Evolutionary conservation across 805 yeast species (phyloP).

Genomic region (Kodamaea kakaduensis): DNA sequence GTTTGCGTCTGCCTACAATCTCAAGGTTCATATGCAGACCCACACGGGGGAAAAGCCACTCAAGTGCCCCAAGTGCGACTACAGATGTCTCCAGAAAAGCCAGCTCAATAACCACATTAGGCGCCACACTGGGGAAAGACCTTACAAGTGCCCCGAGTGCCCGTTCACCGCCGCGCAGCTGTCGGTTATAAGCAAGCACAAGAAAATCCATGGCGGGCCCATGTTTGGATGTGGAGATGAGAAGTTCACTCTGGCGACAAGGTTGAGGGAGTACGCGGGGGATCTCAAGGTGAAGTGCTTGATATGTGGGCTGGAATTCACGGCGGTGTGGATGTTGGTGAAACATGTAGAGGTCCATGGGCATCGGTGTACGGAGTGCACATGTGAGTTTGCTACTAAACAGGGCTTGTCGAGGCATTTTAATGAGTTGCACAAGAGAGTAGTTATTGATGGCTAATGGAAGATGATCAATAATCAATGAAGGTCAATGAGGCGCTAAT

Average conservation of each 20-base stretch:
- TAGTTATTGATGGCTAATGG: too few relatives aligned
- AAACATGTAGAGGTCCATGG: constrained; percentile 1
- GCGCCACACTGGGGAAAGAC: constrained; percentile 4
- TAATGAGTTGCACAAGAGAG: too few relatives aligned
- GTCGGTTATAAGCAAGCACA: constrained; percentile 3
- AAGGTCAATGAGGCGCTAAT: too few relatives aligned
- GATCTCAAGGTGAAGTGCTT: not conserved
- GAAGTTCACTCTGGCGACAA: not conserved
- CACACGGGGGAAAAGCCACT: constrained; percentile 83
- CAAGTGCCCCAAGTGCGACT: constrained; percentile 66
- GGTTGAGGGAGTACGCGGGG: not conserved
- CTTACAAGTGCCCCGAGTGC: constrained; percentile 2
- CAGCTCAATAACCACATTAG: constrained; percentile 2
- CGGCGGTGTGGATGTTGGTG: not conserved
- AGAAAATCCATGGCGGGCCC: too few relatives aligned
- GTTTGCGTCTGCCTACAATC: constrained; percentile 17
- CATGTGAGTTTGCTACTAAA: too few relatives aligned
- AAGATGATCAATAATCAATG: too few relatives aligned
- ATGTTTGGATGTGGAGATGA: not conserved
- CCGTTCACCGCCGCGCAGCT: constrained; percentile 2
- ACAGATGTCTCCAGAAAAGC: constrained; percentile 52
- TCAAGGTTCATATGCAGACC: constrained; percentile 19
- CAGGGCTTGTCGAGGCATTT: too few relatives aligned
- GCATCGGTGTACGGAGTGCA: too few relatives aligned
- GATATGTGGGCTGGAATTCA: not conserved